phyloP scores from a whole-genome alignment of 805 yeast species.

The Lipomyces starkeyi region DNA sequence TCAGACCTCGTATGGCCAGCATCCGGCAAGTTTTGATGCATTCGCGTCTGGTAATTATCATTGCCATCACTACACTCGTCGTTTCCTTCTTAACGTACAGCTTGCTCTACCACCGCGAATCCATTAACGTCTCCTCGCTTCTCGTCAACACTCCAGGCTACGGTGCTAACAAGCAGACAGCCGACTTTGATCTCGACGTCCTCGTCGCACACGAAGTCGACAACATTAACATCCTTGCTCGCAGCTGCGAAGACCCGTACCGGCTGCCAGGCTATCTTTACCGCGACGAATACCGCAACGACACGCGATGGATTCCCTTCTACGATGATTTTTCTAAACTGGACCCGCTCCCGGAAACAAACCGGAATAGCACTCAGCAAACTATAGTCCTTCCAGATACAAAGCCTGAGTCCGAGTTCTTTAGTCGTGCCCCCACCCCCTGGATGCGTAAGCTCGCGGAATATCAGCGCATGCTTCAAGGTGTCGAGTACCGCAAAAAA shows the following conservation, averaged over 20 bases:
- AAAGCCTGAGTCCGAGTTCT: conserved; percentile 9
- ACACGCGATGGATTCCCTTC: conserved; percentile 18
- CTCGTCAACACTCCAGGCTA: conserved; percentile 3
- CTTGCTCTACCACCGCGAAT: background rate
- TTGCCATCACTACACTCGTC: conserved; percentile 4
- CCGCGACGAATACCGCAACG: conserved; percentile 9
- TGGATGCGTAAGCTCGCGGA: conserved; percentile 21
- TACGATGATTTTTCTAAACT: conserved; percentile 18
- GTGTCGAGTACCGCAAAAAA: conserved; percentile 1
- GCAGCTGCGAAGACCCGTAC: conserved; percentile 22
- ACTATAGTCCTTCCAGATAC: conserved; percentile 4
- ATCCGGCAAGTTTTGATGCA: background rate
- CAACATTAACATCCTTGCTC: background rate
- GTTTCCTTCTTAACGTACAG: background rate
- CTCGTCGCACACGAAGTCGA: conserved; percentile 2
- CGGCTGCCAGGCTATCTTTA: conserved; percentile 23
- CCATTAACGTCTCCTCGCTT: background rate
- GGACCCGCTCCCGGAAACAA: conserved; percentile 7
- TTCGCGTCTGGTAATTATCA: conserved; percentile 2
- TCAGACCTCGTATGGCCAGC: background rate
- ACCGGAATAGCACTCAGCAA: background rate
- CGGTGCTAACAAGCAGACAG: background rate
- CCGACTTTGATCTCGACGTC: background rate
- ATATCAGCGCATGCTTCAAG: conserved; percentile 11
- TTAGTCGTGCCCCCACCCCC: conserved; percentile 15